Evolutionary conservation across 1,139 yeast species (phyloP).

Genomic region (Lodderomyces beijingensis): DNA sequence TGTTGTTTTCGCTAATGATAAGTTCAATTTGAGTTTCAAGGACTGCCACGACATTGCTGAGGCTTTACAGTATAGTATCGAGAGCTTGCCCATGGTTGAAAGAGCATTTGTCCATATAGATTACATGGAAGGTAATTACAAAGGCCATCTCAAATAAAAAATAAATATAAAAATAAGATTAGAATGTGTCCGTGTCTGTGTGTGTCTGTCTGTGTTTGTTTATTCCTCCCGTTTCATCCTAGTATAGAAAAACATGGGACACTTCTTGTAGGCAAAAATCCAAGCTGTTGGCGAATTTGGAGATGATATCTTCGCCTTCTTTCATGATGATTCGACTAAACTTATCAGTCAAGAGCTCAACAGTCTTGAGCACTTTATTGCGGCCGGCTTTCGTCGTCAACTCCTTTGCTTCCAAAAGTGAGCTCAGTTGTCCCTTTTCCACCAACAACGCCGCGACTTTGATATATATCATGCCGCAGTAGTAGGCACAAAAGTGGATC

Average conservation of each 20-base stretch:
- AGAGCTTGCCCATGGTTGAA: constrained; percentile 71
- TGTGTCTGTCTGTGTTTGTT: too few species aligned
- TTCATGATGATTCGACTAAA: constrained; percentile 27
- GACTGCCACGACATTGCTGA: constrained; percentile 82
- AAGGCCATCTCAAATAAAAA: constrained; percentile 45
- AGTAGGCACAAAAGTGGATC: constrained; percentile 55
- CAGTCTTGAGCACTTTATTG: background rate
- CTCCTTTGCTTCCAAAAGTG: too few species aligned
- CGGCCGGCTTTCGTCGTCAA: constrained; percentile 6
- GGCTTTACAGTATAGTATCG: constrained; percentile 74
- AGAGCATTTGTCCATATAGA: constrained; percentile 81
- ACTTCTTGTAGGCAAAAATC: too few species aligned
- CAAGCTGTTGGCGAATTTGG: constrained; percentile 27
- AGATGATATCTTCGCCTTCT: constrained; percentile 25
- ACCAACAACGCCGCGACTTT: constrained; percentile 13
- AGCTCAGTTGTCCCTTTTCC: too few species aligned
- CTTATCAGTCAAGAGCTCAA: constrained; percentile 23
- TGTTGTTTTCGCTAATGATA: constrained; percentile 51
- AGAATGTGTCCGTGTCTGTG: too few species aligned
- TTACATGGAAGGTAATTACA: constrained; percentile 53
- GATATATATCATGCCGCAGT: constrained; percentile 44
- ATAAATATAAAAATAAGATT: constrained; percentile 43
- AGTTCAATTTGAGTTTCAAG: constrained; percentile 44
- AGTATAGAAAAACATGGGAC: too few species aligned
- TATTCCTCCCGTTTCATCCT: too few species aligned